Evolutionary conservation across 768 basidiomycete species (phyloP).

Genomic region (Candolleomyces eurysporus): DNA sequence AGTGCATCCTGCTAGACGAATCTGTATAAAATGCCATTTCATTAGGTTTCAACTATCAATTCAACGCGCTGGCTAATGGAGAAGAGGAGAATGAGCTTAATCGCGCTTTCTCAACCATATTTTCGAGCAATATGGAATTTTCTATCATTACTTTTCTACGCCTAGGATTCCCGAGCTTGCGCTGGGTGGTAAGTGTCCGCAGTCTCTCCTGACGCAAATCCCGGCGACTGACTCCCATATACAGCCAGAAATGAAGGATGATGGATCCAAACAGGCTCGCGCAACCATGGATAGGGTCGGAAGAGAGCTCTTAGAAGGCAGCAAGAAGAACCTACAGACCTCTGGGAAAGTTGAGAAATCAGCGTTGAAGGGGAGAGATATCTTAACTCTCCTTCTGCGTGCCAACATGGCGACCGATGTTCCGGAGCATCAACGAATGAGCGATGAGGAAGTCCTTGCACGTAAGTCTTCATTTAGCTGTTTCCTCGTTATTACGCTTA

Average conservation of each 20-base stretch:
- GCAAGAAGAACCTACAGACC: slow-evolving; percentile 37
- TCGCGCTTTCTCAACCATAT: slow-evolving; percentile 50
- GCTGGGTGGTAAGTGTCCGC: slow-evolving; percentile 31
- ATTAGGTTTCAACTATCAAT: slow-evolving; percentile 33
- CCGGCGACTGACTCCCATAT: background rate
- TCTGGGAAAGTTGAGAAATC: slow-evolving; percentile 29
- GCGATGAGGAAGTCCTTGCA: slow-evolving; percentile 51
- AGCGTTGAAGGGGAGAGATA: slow-evolving; percentile 42
- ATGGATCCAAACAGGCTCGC: slow-evolving; percentile 27
- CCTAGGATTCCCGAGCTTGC: slow-evolving; percentile 33
- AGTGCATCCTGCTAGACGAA: background rate
- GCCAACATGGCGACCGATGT: slow-evolving; percentile 66
- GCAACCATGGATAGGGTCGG: slow-evolving; percentile 51
- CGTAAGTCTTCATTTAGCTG: too few species aligned
- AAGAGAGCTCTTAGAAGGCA: slow-evolving; percentile 43
- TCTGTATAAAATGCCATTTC: too few species aligned
- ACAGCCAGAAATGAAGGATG: slow-evolving; percentile 32
- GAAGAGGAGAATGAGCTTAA: slow-evolving; percentile 37
- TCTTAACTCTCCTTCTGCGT: slow-evolving; percentile 57
- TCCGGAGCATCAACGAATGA: slow-evolving; percentile 51
- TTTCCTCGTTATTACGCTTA: too few species aligned
- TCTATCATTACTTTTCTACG: slow-evolving; percentile 31
- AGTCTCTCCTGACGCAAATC: background rate
- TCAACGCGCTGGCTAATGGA: slow-evolving; percentile 2
- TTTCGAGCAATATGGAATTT: slow-evolving; percentile 39